Percentiles rank a stretch among this genome's conserved stretches.
phyloP scores from a whole-genome alignment of 345 rosid genomes.

The Rhodamnia rubescens region DNA sequence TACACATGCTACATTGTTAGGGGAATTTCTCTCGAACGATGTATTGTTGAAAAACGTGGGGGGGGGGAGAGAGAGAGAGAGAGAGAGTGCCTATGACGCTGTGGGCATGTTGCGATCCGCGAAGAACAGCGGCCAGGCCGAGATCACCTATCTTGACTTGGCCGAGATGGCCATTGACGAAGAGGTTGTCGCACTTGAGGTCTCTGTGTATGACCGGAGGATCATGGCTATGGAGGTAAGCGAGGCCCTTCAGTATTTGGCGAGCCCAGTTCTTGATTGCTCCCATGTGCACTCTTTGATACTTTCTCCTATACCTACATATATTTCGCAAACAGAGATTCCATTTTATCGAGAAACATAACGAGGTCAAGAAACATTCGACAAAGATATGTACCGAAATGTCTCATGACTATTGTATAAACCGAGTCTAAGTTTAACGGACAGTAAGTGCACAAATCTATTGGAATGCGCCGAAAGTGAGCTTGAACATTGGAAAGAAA shows the following conservation, averaged over 20 bases:
- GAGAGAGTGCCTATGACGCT: slow-evolving; percentile 61
- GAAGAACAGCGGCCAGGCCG: slow-evolving; percentile 83
- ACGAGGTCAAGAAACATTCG: background rate
- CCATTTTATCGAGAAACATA: background rate
- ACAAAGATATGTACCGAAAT: background rate
- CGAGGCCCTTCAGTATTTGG: slow-evolving; percentile 74
- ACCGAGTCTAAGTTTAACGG: background rate
- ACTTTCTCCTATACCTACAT: slow-evolving; percentile 62
- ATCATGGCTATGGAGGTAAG: slow-evolving; percentile 58
- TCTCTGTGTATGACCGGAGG: slow-evolving; percentile 96
- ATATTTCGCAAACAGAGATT: background rate
- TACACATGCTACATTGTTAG: background rate
- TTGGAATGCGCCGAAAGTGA: background rate
- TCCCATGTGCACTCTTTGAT: slow-evolving; percentile 45
- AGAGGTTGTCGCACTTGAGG: slow-evolving; percentile 89
- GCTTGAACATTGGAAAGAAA: background rate
- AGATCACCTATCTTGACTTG: slow-evolving; percentile 95
- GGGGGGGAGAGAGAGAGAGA: background rate
- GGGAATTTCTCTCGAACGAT: background rate
- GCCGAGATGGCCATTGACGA: slow-evolving; percentile 89
- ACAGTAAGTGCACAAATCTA: background rate
- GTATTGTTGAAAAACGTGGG: background rate
- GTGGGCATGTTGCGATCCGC: slow-evolving; percentile 61
- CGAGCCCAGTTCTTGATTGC: slow-evolving; percentile 88
- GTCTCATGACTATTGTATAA: background rate